Evolutionary conservation across 2,329 filamentous ascomycete genomes (phyloP), one percentile per base, ranked within the genome.

Genomic region (Colletotrichum orchidophilum): DNA sequence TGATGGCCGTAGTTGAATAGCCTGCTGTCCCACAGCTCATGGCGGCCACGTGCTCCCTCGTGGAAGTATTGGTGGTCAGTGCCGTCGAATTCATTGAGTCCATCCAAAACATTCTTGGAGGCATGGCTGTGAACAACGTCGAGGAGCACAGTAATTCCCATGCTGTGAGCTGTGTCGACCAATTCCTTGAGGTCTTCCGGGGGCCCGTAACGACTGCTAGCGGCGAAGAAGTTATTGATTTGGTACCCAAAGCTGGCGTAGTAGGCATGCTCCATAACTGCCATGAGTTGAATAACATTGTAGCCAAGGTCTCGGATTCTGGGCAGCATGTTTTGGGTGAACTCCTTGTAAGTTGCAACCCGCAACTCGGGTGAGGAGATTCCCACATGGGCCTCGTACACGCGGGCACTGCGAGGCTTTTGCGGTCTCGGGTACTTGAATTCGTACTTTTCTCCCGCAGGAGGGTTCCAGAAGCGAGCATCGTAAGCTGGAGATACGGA

Each of bases 181-280:
- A 99, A 88, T 86, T 98, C 96, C 82, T 97, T 99, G 75, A 99
- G 86, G 46, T 98, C 96, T 78, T 99, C 96, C 0, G 96, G 96
- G 1, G 92, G 89, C 52, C 96, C 96, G 79, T 97, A 99, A 73
- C 96, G 92, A 81, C 96, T 98, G 82, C 95, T 98, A 13, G 96
- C 95, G 31, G 96, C 96, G 77, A 98, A 99, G 87, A 99, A 99
- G 82, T 93, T 98, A 86, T 98, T 99, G 83, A 99, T 91, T 82
- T 99, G 96, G 82, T 99, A 99, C 57, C 96, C 96, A 77, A 99
- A 99, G 79, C 96, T 98, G 77, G 96, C 96, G 81, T 99, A 99
- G 87, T 99, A 99, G 60, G 96, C 96, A 83, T 99, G 96, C 80
- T 99, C 96, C 96, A 99, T 99, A 79, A 99, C 88, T 55, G 96